Evolutionary conservation across 2,329 filamentous ascomycete species (phyloP).

Genomic region (Aspergillus neoniger): DNA sequence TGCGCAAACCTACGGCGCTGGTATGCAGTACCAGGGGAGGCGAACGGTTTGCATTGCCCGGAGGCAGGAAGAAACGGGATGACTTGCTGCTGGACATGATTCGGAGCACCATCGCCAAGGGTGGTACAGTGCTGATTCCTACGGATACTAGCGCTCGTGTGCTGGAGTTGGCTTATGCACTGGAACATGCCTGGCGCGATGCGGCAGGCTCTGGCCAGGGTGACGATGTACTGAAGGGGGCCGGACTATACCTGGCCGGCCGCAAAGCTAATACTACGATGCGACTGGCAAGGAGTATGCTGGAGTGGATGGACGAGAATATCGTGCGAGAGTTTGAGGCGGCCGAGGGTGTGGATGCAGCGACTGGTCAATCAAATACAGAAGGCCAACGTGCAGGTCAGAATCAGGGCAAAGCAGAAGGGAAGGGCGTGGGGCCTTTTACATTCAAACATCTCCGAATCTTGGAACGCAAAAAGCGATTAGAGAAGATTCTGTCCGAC

Average conservation of each 20-base stretch:
- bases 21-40: slow-evolving; percentile 87
- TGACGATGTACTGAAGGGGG: slow-evolving; percentile 52
- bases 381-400: slow-evolving; percentile 44
- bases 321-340: slow-evolving; percentile 91
- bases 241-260: slow-evolving; percentile 76
- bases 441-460: slow-evolving; percentile 85
- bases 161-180: slow-evolving; percentile 83
- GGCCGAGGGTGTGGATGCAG: slow-evolving; percentile 45
- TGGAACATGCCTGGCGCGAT: slow-evolving; percentile 87
- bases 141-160: slow-evolving; percentile 95
- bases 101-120: slow-evolving; percentile 72
- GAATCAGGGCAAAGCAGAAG: slow-evolving; percentile 40
- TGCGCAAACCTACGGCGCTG: slow-evolving; percentile 89
- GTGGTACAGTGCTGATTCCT: slow-evolving; percentile 89
- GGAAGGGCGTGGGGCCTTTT: slow-evolving; percentile 68
- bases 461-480: slow-evolving; percentile 77
- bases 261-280: slow-evolving; percentile 85
- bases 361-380: slow-evolving; percentile 36
- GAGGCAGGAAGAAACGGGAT: slow-evolving; percentile 78
- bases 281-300: slow-evolving; percentile 88
- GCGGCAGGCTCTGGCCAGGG: slow-evolving; percentile 57
- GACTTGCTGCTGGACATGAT: slow-evolving; percentile 83
- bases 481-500: slow-evolving; percentile 67
- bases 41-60: slow-evolving; percentile 68
- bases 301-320: slow-evolving; percentile 98